phyloP scores from a whole-genome alignment of 768 basidiomycete genomes.

The Strobilomyces dryophilus region DNA sequence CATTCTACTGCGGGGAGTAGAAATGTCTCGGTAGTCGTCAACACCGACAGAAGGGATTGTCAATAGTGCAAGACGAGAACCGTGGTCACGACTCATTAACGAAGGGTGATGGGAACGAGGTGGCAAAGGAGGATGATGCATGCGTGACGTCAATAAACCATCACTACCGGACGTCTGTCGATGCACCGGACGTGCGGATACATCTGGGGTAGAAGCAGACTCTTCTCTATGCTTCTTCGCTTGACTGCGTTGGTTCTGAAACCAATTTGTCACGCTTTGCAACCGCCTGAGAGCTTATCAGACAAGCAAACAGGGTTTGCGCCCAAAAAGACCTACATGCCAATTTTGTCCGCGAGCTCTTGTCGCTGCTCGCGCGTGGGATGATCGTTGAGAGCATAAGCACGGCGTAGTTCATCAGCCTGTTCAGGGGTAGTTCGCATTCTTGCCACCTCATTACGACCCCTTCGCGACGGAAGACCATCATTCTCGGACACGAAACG shows the following conservation, averaged over 20 bases:
- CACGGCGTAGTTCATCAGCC: conserved; percentile 62
- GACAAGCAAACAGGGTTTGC: conserved; percentile 14
- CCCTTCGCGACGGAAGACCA: conserved; percentile 29
- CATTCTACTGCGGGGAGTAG: conserved; percentile 27
- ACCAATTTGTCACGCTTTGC: conserved; percentile 83
- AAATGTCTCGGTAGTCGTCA: conserved; percentile 18
- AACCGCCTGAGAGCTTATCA: conserved; percentile 54
- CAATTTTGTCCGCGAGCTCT: conserved; percentile 61
- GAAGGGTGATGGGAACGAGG: conserved; percentile 31
- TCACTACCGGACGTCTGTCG: conserved; percentile 16
- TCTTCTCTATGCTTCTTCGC: conserved; percentile 70
- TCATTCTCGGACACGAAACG: conserved; percentile 52
- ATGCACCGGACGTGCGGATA: conserved; percentile 4
- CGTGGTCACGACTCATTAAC: conserved; percentile 21
- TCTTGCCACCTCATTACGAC: conserved; percentile 36
- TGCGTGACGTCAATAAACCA: conserved; percentile 5
- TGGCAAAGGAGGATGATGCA: conserved; percentile 15
- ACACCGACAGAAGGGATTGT: conserved; percentile 11
- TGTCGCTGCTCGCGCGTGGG: conserved; percentile 66
- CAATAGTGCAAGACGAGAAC: conserved; percentile 9
- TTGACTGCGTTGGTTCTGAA: conserved; percentile 79
- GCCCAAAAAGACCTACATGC: conserved; percentile 55
- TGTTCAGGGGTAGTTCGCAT: conserved; percentile 62
- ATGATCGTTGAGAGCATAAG: conserved; percentile 61
- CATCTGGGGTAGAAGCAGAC: conserved; percentile 22